Evolutionary conservation across 768 basidiomycete species (phyloP).

Genomic region (Omphalotus guepiniiformis): DNA sequence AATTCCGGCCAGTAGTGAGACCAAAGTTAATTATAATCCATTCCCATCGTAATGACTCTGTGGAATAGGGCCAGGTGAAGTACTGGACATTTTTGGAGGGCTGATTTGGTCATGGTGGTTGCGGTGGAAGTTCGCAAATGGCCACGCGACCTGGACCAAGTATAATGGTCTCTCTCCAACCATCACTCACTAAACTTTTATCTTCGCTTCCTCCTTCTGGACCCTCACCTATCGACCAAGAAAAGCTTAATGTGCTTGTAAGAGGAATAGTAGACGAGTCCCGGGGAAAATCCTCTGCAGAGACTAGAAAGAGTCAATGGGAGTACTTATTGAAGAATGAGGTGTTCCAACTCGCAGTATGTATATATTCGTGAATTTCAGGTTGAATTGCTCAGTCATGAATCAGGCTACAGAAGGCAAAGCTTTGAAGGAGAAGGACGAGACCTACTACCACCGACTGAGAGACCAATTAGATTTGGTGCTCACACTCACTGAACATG

Average conservation of each 20-base stretch:
- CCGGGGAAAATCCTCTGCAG: conserved; percentile 39
- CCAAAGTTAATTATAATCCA: too few species aligned
- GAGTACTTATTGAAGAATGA: conserved; percentile 69
- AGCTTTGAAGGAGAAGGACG: conserved; percentile 49
- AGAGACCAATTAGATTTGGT: conserved; percentile 66
- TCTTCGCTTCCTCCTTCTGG: conserved; percentile 48
- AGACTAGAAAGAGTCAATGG: conserved; percentile 70
- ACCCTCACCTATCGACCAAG: conserved; percentile 30
- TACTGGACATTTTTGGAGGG: too few species aligned
- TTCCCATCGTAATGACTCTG: too few species aligned
- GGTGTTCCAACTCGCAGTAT: conserved; percentile 67
- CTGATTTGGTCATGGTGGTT: too few species aligned
- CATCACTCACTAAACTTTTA: conserved; percentile 47
- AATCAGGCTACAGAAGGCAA: conserved; percentile 61
- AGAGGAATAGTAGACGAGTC: conserved; percentile 39
- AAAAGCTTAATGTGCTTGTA: conserved; percentile 46
- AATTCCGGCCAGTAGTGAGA: too few species aligned
- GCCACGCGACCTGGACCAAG: background rate
- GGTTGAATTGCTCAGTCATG: background rate
- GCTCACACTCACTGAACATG: conserved; percentile 73
- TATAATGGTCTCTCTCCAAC: conserved; percentile 48
- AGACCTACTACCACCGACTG: conserved; percentile 58
- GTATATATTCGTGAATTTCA: conserved; percentile 21
- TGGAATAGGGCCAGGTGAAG: too few species aligned
- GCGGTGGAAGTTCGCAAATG: background rate